Evolutionary conservation across 768 basidiomycete genomes (phyloP).

Genomic region (Naematelia encephala): DNA sequence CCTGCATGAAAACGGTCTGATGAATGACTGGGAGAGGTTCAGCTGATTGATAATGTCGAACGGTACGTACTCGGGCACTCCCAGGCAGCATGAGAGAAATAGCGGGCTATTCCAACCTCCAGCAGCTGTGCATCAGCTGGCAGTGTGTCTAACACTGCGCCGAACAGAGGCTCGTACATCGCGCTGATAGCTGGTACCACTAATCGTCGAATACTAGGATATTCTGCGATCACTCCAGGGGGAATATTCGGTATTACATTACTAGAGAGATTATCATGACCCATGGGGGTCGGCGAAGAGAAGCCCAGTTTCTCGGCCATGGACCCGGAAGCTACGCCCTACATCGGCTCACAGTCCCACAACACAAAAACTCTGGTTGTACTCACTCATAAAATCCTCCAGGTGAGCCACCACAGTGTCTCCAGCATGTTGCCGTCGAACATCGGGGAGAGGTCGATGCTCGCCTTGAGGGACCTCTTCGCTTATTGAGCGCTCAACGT

Average conservation of each 20-base stretch:
- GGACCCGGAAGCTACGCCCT: background rate
- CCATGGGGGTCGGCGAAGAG: background rate
- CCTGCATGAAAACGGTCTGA: slow-evolving; percentile 1
- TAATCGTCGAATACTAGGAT: background rate
- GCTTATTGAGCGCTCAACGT: background rate
- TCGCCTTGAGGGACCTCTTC: background rate
- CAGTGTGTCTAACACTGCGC: background rate
- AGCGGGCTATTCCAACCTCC: background rate
- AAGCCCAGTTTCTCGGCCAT: background rate
- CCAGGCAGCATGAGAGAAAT: slow-evolving; percentile 4
- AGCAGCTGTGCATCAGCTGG: background rate
- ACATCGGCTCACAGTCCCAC: background rate
- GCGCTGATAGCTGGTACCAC: background rate
- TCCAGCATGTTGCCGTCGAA: background rate
- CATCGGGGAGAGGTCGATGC: background rate
- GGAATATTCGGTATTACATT: background rate
- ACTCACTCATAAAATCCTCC: slow-evolving; percentile 1
- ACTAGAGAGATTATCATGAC: background rate
- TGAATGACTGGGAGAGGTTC: background rate
- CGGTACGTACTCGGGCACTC: slow-evolving; percentile 2
- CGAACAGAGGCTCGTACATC: background rate
- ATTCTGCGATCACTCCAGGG: background rate
- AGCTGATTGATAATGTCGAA: background rate
- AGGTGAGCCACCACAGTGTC: slow-evolving; percentile 1
- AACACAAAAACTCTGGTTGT: background rate